A percentile compares a stretch with the other conserved stretches of the same genome.
Evolutionary conservation across 1,139 yeast genomes (phyloP).

Genomic region (Pichia terricola): DNA sequence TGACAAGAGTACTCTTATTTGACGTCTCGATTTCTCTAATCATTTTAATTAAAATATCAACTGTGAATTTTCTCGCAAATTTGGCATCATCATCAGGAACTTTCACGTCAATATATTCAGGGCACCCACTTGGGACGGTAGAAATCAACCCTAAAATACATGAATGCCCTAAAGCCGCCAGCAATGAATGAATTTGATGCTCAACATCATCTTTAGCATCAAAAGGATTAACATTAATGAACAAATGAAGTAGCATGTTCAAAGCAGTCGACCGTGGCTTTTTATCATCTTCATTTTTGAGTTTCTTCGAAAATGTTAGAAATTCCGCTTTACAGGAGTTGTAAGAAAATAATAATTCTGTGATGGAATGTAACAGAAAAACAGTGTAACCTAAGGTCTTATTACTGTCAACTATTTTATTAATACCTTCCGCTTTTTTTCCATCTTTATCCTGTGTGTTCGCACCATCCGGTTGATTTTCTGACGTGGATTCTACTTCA

Average conservation of each 20-base stretch:
- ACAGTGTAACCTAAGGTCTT: conserved; percentile 52
- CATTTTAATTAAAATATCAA: conserved; percentile 59
- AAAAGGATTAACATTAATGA: conserved; percentile 49
- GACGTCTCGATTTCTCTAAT: conserved; percentile 41
- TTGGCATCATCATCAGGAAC: conserved; percentile 59
- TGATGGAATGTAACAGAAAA: conserved; percentile 55
- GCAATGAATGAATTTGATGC: conserved; percentile 32
- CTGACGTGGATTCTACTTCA: conserved; percentile 14
- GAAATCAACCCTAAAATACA: conserved; percentile 56
- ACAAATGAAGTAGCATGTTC: conserved; percentile 67
- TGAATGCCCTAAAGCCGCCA: conserved; percentile 42
- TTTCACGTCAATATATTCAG: conserved; percentile 30
- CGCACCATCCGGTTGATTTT: no score
- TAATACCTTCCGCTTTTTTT: conserved; percentile 15
- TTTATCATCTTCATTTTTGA: conserved; percentile 28
- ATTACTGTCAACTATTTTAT: conserved; percentile 25
- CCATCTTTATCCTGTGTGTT: conserved; percentile 1
- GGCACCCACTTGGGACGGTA: conserved; percentile 32
- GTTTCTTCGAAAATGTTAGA: conserved; percentile 61
- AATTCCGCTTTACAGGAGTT: conserved; percentile 76
- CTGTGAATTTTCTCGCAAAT: conserved; percentile 62
- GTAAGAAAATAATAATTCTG: conserved; percentile 71
- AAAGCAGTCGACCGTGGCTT: conserved; percentile 71
- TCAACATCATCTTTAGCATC: conserved; percentile 25
- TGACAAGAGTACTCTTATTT: conserved; percentile 27